Evolutionary conservation across 2,329 filamentous ascomycete genomes (phyloP), one percentile per base, ranked within the genome.

Genomic region (Intubia oerlemansii): DNA sequence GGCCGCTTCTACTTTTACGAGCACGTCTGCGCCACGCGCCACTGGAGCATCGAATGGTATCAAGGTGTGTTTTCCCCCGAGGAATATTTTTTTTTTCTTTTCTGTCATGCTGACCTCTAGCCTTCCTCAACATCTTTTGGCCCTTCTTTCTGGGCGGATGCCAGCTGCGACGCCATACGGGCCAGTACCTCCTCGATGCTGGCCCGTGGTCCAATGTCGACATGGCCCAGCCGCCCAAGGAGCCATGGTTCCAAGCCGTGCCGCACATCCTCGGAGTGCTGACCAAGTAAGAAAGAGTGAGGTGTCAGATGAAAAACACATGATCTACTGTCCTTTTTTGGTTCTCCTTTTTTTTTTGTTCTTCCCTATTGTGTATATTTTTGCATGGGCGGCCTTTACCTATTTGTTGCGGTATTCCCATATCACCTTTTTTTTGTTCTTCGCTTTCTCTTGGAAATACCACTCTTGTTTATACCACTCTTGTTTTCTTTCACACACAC

Each of bases 1-100:
- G 68, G 68, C 0, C 49, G 59, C 21, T 72, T 66, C 66, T 66
- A 69, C 35, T 55, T 66, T 1, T 72, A 59, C 38, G 68, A 74
- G 49, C 68, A 74, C 39, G 62, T 74, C 22, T 42, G 45, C 31
- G 46, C 44, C 28, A 46, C 48, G 24, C 38, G 44, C 5, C 50
- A 48, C 8, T 48, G 49, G 39, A 41, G 46, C 15, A 49, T 66
- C 39, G 35, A 40, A 10, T 29, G 49, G 11, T 67, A 66, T 42
- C 63, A 68, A 41, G 19, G 19, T 21, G n/a, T 21, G 19, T 21
- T n/a, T n/a, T 21, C n/a, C n/a, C n/a, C 8, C 19, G 8, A n/a
- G n/a, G n/a, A n/a, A 8, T 21, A 8, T 21, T n/a, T 21, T n/a
- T 21, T 21, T 21, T 21, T 21, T 21, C n/a, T 21, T 21, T n/a